phyloP scores from a whole-genome alignment of 345 rosid genomes.

The Citrus glauca region DNA sequence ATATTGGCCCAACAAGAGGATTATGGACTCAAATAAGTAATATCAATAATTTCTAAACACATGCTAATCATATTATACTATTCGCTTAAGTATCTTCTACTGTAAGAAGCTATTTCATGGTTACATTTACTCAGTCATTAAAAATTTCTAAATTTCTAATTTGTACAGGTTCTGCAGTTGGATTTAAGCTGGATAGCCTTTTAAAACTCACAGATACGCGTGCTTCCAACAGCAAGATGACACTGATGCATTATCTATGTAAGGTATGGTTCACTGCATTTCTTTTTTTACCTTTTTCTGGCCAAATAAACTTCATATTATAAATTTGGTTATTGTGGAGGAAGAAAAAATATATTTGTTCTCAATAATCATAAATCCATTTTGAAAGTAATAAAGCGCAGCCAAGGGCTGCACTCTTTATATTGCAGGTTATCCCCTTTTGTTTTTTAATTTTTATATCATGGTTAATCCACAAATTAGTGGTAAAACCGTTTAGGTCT shows the following conservation, averaged over 20 bases:
- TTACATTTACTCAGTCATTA: constrained; percentile 1
- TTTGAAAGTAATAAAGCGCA: neutral
- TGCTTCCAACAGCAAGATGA: constrained; percentile 89
- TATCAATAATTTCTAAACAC: neutral
- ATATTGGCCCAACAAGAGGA: neutral
- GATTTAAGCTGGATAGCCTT: constrained; percentile 98
- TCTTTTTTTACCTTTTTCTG: neutral
- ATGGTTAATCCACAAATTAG: neutral
- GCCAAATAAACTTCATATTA: neutral
- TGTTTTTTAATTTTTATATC: neutral
- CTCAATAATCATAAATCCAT: neutral
- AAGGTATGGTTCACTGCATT: constrained; percentile 46
- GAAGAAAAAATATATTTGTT: neutral
- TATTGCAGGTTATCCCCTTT: neutral
- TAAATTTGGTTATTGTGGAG: neutral
- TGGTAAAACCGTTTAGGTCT: neutral
- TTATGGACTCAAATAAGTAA: neutral
- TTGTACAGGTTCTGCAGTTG: constrained; percentile 88
- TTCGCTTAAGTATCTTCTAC: neutral
- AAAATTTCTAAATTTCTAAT: constrained; percentile 16
- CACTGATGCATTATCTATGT: constrained; percentile 98
- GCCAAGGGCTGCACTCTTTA: neutral
- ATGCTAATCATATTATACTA: neutral
- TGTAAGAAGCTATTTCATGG: neutral
- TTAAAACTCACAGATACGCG: constrained; percentile 91